Evolutionary conservation across 768 basidiomycete genomes (phyloP).

Genomic region (Lentinus brumalis): DNA sequence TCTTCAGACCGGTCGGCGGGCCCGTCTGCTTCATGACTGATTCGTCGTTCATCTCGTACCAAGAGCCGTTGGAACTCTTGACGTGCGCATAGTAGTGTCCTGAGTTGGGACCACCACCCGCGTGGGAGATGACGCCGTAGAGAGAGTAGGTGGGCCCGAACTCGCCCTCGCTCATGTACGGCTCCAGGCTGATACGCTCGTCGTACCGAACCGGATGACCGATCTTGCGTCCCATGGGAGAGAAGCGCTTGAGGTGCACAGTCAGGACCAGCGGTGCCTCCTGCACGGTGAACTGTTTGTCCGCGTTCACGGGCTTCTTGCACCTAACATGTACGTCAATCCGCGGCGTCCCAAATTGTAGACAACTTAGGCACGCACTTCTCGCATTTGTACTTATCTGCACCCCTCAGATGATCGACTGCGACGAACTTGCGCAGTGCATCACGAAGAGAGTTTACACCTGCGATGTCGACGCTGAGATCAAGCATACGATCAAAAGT

Average conservation of each 20-base stretch:
- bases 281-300: conserved; percentile 87
- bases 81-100: conserved; percentile 94
- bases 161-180: conserved; percentile 82
- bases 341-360: background rate
- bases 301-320: conserved; percentile 86
- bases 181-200: conserved; percentile 67
- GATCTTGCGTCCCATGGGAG: conserved; percentile 87
- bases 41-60: conserved; percentile 97
- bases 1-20: conserved; percentile 64
- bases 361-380: conserved; percentile 59
- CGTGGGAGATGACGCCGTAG: conserved; percentile 92
- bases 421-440: conserved; percentile 81
- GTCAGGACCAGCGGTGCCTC: conserved; percentile 88
- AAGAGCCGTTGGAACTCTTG: conserved; percentile 65
- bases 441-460: conserved; percentile 59
- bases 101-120: conserved; percentile 89
- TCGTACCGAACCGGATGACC: conserved; percentile 77
- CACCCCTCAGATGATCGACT: conserved; percentile 81
- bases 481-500: conserved; percentile 96
- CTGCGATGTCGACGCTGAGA: conserved; percentile 86
- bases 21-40: conserved; percentile 48
- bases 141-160: conserved; percentile 80
- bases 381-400: conserved; percentile 98
- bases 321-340: conserved; percentile 54
- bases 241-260: conserved; percentile 94